Base-by-base conservation (phyloP, 495 filamentous ascomycete species). In the Hypoxylon cercidicola region DNA sequence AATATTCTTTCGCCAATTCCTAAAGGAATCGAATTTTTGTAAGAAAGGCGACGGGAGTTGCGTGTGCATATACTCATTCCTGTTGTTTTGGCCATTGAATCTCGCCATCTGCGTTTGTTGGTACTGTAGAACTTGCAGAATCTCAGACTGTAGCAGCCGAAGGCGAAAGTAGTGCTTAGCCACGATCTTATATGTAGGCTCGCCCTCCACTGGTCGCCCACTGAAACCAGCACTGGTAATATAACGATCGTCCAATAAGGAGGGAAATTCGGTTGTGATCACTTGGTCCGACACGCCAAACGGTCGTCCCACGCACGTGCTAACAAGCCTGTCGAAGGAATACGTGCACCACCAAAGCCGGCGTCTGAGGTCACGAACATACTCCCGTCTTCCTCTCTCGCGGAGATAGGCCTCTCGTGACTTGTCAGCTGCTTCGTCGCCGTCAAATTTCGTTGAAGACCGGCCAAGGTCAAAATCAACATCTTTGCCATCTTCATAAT, bases 301-400 rank as follows among this genome's bases (percentile, higher is more conserved):
- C 12, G 94, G 94, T 35, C 94, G 84, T 40, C 94, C 94, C 34
- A 97, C 94, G 62, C 93, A 97, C 13, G 92, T 91, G 61, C 89
- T 90, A 49, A 97, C 94, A 18, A 98, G 87, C 23, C 94, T 87
- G 72, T 98, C 94, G 62, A 97, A 90, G 28, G 91, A 93, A 73
- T 98, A 98, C 1, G 92, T 91, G 77, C 92, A 96, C 94, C 94
- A 98, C 93, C 94, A 98, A 16, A 98, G 79, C 23, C 94, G 85
- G 59, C 94, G 84, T 46, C 93, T 87, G 35, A 96, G 81, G 72
- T 98, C 94, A 19, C 94, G 88, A 18, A 91, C 82, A 85, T 92
- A 98, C 79, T 97, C 88, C 45, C 91, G 82, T 13, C 90, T 85
- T 13, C 93, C 93, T 49, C 85, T 83, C 76, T 94, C 83, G 40